phyloP scores from a whole-genome alignment of 768 basidiomycete genomes.

The Baorangia bicolor region DNA sequence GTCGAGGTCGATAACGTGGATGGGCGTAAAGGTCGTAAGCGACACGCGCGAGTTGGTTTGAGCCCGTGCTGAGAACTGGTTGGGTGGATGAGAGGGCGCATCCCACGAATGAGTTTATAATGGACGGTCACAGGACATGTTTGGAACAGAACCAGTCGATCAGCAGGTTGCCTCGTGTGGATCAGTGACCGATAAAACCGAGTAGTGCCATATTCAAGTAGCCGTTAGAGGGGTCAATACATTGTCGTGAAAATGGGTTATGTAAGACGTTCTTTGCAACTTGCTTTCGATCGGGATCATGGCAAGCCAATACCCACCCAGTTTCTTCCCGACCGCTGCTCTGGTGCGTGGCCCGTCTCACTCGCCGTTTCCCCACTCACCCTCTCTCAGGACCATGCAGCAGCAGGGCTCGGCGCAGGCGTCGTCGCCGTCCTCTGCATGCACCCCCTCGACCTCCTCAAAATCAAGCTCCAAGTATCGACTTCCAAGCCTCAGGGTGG shows the following conservation, averaged over 20 bases:
- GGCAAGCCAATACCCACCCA: slow-evolving; percentile 33
- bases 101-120: background rate
- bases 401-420: slow-evolving; percentile 90
- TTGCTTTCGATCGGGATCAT: slow-evolving; percentile 19
- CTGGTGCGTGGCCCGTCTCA: slow-evolving; percentile 19
- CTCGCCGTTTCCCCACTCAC: background rate
- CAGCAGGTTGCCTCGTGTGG: background rate
- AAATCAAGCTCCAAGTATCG: slow-evolving; percentile 89
- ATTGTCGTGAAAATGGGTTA: slow-evolving; percentile 2
- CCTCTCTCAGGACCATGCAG: slow-evolving; percentile 83
- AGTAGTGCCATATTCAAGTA: background rate
- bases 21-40: background rate
- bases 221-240: background rate
- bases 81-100: background rate
- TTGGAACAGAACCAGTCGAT: background rate
- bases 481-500: slow-evolving; percentile 61
- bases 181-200: no score
- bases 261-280: slow-evolving; percentile 9
- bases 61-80: background rate
- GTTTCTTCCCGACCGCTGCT: slow-evolving; percentile 43
- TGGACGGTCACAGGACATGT: background rate
- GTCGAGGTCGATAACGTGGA: background rate
- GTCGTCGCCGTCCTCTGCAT: slow-evolving; percentile 90
- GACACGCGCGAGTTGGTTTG: background rate
- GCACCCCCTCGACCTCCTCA: slow-evolving; percentile 96